Evolutionary conservation across 345 rosid species (phyloP).

Genomic region (Citrus medica): DNA sequence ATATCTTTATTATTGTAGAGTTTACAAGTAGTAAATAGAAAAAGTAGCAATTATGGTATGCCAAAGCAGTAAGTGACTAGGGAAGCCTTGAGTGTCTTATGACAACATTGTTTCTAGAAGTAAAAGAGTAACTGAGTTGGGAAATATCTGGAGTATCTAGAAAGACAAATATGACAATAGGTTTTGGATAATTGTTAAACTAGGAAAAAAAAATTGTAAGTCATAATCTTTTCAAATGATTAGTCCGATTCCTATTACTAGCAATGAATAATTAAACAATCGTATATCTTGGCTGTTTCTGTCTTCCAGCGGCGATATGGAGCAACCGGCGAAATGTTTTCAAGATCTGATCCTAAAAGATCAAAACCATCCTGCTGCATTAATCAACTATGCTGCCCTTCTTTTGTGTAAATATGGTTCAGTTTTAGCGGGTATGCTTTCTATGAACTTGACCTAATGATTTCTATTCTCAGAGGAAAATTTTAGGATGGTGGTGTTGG

Average conservation of each 20-base stretch:
- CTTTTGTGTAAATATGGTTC: constrained; percentile 83
- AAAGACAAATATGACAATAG: neutral
- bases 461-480: neutral
- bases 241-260: no score
- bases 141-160: neutral
- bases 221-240: no score
- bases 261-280: neutral
- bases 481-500: neutral
- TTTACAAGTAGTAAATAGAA: neutral
- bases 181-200: neutral
- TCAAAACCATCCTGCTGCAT: constrained; percentile 91
- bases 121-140: no score
- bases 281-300: neutral
- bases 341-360: constrained; percentile 84
- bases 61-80: neutral
- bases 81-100: neutral
- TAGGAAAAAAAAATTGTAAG: no score
- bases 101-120: neutral
- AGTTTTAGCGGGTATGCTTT: constrained; percentile 67
- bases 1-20: neutral
- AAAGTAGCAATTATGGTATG: neutral
- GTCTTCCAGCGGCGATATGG: constrained; percentile 73
- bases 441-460: constrained; percentile 1
- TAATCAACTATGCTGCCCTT: constrained; percentile 76
- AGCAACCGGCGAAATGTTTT: constrained; percentile 78